phyloP scores from a whole-genome alignment of 2,329 filamentous ascomycete species.

The Leptoxyphium fumago region DNA sequence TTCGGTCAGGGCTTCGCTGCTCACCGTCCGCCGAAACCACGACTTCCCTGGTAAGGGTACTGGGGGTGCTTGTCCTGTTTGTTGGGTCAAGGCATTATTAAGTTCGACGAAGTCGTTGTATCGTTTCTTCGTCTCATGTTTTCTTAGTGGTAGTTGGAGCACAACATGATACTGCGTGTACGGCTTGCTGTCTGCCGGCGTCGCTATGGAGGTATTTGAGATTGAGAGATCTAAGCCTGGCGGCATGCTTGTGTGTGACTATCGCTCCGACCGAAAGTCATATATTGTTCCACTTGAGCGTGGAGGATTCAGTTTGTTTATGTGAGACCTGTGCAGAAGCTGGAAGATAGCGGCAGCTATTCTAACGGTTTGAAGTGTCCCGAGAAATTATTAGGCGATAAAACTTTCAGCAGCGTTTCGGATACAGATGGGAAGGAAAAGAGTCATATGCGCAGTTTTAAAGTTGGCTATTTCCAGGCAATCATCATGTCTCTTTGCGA shows the following conservation, averaged over 20 bases:
- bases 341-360: too few species aligned
- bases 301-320: too few species aligned
- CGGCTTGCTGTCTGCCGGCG: constrained; percentile 41
- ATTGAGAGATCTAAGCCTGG: constrained; percentile 32
- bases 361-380: too few species aligned
- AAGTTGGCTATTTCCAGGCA: too few species aligned
- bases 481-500: too few species aligned
- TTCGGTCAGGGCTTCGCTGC: constrained; percentile 54
- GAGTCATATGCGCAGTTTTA: too few species aligned
- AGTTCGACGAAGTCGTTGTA: constrained; percentile 67
- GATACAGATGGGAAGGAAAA: too few species aligned
- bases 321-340: too few species aligned
- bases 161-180: constrained; percentile 70
- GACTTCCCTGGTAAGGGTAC: constrained; percentile 55
- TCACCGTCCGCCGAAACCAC: constrained; percentile 62
- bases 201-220: constrained; percentile 34
- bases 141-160: constrained; percentile 59
- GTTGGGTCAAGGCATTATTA: constrained; percentile 44
- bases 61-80: constrained; percentile 51
- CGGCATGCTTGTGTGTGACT: constrained; percentile 20
- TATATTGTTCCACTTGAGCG: too few species aligned
- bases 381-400: too few species aligned
- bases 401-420: too few species aligned
- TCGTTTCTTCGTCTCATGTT: constrained; percentile 62
- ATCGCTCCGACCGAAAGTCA: too few species aligned